These are phyloP conservation scores for Monascus ruber DNA, from an alignment of 2,329 filamentous ascomycete species.

Conservation along the genomic window DNA sequence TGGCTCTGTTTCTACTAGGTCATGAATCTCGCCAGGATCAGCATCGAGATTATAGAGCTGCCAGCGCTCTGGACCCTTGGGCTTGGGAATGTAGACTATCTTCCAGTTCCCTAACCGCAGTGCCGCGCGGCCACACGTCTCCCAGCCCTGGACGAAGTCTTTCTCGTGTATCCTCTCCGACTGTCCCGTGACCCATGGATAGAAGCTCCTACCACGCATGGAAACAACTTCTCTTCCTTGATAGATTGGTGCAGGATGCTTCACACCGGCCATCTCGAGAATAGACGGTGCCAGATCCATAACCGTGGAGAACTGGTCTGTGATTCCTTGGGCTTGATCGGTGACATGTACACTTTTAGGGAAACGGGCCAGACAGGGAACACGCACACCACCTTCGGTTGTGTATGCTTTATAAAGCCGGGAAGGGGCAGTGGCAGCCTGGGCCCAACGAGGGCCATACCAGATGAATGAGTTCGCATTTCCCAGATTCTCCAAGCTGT, in stretches of 20 bases:
- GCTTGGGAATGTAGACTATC: slow-evolving; percentile 46
- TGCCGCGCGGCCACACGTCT: slow-evolving; percentile 44
- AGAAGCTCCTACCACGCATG: slow-evolving; percentile 42
- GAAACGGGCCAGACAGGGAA: slow-evolving; percentile 41
- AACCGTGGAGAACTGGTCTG: slow-evolving; percentile 42
- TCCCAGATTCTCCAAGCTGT: slow-evolving; percentile 47
- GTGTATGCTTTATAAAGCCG: slow-evolving; percentile 40
- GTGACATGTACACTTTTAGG: slow-evolving; percentile 16
- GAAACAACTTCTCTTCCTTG: slow-evolving; percentile 39
- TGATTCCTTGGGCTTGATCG: slow-evolving; percentile 29
- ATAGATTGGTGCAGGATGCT: slow-evolving; percentile 44
- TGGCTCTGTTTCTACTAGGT: slow-evolving; percentile 30
- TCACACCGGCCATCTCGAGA: slow-evolving; percentile 29
- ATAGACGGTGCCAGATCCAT: slow-evolving; percentile 42
- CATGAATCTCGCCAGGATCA: slow-evolving; percentile 43
- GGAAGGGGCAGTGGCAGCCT: slow-evolving; percentile 42
- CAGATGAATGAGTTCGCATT: slow-evolving; percentile 48
- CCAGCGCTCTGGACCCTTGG: slow-evolving; percentile 45
- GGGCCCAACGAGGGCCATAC: slow-evolving; percentile 49
- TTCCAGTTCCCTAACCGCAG: slow-evolving; percentile 48
- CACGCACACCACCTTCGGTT: slow-evolving; percentile 41
- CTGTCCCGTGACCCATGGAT: slow-evolving; percentile 26
- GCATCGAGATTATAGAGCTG: slow-evolving; percentile 44
- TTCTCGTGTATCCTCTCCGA: slow-evolving; percentile 36
- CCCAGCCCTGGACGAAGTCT: slow-evolving; percentile 46